Percentiles rank a stretch among this genome's conserved stretches.
These are phyloP conservation scores for Diaporthe australafricana DNA, from an alignment of 2,329 filamentous ascomycete species.

Conservation along the genomic window DNA sequence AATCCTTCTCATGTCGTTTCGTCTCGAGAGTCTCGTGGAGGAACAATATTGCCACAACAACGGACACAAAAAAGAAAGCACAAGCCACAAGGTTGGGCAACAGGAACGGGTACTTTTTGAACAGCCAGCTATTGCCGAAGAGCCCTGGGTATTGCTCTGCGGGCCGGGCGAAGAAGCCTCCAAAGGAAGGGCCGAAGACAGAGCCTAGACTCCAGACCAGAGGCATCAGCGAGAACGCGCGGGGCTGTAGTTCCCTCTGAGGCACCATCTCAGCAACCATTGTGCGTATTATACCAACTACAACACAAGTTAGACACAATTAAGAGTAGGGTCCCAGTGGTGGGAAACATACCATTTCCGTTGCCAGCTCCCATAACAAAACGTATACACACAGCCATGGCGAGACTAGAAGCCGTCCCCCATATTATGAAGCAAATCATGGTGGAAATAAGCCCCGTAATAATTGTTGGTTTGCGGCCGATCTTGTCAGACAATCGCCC, in stretches of 20 bases:
- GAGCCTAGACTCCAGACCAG: slow-evolving; percentile 88
- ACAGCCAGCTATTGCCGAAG: slow-evolving; percentile 75
- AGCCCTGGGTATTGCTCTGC: slow-evolving; percentile 77
- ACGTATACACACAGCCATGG: slow-evolving; percentile 83
- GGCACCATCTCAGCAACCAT: slow-evolving; percentile 95
- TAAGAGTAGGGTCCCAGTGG: slow-evolving; percentile 36
- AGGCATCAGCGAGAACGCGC: slow-evolving; percentile 94
- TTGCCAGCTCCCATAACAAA: slow-evolving; percentile 86
- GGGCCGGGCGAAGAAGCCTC: slow-evolving; percentile 87
- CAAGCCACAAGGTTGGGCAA: slow-evolving; percentile 86
- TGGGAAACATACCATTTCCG: slow-evolving; percentile 74
- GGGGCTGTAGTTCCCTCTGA: slow-evolving; percentile 85
- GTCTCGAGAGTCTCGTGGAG: slow-evolving; percentile 86
- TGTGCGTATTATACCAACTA: slow-evolving; percentile 89
- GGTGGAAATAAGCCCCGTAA: slow-evolving; percentile 79
- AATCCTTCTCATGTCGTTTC: slow-evolving; percentile 76
- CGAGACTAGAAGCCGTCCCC: slow-evolving; percentile 82
- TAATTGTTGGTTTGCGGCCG: slow-evolving; percentile 85
- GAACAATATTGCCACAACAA: slow-evolving; percentile 80
- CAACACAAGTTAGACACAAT: neutral
- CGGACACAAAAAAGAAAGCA: slow-evolving; percentile 81
- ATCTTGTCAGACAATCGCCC: slow-evolving; percentile 80
- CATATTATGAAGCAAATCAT: slow-evolving; percentile 86
- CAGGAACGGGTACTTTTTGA: slow-evolving; percentile 83
- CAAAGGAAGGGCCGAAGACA: slow-evolving; percentile 89